Conservation (phyloP, 2,329 filamentous ascomycete species). For the Aschersonia sp. region DNA sequence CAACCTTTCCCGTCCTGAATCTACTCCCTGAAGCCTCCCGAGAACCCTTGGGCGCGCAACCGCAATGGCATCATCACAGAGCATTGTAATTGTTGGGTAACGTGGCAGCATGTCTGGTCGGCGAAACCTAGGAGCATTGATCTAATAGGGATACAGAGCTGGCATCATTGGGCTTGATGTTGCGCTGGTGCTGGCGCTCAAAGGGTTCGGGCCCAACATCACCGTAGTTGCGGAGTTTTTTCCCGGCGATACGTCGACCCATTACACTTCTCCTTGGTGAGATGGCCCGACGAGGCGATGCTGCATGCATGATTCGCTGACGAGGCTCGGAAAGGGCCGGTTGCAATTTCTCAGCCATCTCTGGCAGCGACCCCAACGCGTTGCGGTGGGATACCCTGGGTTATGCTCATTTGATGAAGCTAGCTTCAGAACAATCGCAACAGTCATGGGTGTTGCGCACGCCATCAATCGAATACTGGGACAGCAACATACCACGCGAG, state of each 20-base stretch:
- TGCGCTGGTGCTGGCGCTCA: constrained; percentile 18
- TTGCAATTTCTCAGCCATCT: constrained; percentile 29
- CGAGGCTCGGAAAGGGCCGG: constrained; percentile 18
- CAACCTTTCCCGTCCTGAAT: too few species aligned
- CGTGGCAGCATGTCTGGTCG: too few species aligned
- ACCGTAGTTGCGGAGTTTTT: constrained; percentile 25
- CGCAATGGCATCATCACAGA: constrained; percentile 1
- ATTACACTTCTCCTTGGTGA: constrained; percentile 27
- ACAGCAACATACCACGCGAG: constrained; percentile 19
- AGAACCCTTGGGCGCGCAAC: too few species aligned
- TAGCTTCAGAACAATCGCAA: constrained; percentile 15
- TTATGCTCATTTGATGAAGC: constrained; percentile 20
- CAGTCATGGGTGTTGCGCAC: constrained; percentile 21
- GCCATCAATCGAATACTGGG: constrained; percentile 24
- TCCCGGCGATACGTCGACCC: constrained; percentile 11
- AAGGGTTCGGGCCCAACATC: constrained; percentile 16
- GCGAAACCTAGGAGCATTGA: too few species aligned
- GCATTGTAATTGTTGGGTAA: constrained; percentile 12
- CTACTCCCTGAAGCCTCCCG: too few species aligned
- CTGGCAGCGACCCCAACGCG: constrained; percentile 23
- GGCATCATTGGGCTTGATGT: constrained; percentile 25
- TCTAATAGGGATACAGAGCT: constrained; percentile 11
- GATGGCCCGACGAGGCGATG: background rate
- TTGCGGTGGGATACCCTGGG: constrained; percentile 25
- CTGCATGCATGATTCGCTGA: background rate